These are phyloP conservation scores for Rhodotorula mucilaginosa DNA, from an alignment of 1,284 basidiomycete species.

Conservation along the genomic window DNA sequence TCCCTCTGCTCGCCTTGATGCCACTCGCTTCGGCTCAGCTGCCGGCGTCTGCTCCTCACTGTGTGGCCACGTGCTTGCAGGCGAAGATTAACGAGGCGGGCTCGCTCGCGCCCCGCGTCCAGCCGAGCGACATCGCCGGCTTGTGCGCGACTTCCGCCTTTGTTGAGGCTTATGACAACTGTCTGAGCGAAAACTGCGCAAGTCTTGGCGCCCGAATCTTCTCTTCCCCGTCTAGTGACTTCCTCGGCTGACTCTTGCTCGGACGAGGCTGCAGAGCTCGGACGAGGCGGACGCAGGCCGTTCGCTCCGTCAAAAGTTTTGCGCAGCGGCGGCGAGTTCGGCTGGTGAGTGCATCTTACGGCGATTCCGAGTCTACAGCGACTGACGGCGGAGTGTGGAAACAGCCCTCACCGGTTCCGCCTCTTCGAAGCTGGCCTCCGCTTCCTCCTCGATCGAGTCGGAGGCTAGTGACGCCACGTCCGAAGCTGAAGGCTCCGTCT, in stretches of 20 bases:
- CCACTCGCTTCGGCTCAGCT: not conserved
- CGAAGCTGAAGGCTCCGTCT: not conserved
- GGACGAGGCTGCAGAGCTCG: not conserved
- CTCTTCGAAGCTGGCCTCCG: not conserved
- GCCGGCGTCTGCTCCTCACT: constrained; percentile 10
- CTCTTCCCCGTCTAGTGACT: not conserved
- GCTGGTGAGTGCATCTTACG: constrained; percentile 12
- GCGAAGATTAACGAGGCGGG: constrained; percentile 17
- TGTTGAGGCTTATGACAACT: constrained; percentile 12
- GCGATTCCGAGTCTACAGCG: constrained; percentile 11
- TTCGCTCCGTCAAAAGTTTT: constrained; percentile 68
- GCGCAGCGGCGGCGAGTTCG: constrained; percentile 64
- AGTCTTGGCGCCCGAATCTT: not conserved
- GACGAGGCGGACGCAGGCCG: constrained; percentile 54
- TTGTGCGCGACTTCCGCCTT: constrained; percentile 5
- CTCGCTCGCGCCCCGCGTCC: constrained; percentile 16
- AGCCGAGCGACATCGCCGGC: not conserved
- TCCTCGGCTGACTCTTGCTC: too few relatives aligned
- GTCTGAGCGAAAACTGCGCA: constrained; percentile 21
- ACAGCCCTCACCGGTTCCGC: constrained; percentile 3
- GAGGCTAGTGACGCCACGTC: not conserved
- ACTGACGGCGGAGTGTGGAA: not conserved
- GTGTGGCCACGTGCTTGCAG: constrained; percentile 17
- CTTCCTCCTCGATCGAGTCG: not conserved
- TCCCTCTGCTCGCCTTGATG: not conserved